phyloP scores from a whole-genome alignment of 2,329 filamentous ascomycete genomes.

The Venturia nashicola region DNA sequence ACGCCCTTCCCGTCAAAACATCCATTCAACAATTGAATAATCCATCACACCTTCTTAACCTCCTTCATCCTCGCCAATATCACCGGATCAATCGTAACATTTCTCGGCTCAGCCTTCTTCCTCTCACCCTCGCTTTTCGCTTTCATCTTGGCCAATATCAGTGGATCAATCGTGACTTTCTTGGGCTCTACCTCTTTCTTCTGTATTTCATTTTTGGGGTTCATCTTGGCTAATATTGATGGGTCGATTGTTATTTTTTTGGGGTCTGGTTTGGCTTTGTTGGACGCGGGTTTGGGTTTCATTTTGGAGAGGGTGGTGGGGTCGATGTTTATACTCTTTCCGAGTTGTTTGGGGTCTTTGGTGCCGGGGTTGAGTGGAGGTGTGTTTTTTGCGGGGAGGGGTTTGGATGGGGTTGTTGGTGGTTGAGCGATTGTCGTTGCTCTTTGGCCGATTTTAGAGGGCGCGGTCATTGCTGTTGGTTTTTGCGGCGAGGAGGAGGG shows the following conservation, averaged over 20 bases:
- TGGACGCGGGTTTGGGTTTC: not conserved
- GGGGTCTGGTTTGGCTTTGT: not conserved
- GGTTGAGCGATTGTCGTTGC: not conserved
- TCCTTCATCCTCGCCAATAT: conserved; percentile 11
- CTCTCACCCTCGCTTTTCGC: not conserved
- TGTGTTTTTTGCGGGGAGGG: not conserved
- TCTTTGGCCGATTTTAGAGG: not conserved
- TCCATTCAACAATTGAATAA: not conserved
- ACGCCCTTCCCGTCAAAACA: not conserved
- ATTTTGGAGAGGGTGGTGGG: conserved; percentile 9
- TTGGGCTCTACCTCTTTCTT: not conserved
- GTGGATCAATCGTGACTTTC: conserved; percentile 5
- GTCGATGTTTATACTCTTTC: conserved; percentile 9
- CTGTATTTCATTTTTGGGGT: not conserved
- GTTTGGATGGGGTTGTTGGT: not conserved
- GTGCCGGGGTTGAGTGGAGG: not conserved
- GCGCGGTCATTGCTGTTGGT: not conserved
- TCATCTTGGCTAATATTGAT: conserved; percentile 7
- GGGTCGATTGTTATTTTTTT: conserved; percentile 11
- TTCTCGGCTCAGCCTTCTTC: not conserved
- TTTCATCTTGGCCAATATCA: conserved; percentile 9
- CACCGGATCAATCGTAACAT: conserved; percentile 5
- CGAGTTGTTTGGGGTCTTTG: not conserved
- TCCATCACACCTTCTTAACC: not conserved
- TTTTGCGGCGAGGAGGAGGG: not conserved